phyloP scores from a whole-genome alignment of 2,329 filamentous ascomycete genomes.

The Hypoxylon sp. region DNA sequence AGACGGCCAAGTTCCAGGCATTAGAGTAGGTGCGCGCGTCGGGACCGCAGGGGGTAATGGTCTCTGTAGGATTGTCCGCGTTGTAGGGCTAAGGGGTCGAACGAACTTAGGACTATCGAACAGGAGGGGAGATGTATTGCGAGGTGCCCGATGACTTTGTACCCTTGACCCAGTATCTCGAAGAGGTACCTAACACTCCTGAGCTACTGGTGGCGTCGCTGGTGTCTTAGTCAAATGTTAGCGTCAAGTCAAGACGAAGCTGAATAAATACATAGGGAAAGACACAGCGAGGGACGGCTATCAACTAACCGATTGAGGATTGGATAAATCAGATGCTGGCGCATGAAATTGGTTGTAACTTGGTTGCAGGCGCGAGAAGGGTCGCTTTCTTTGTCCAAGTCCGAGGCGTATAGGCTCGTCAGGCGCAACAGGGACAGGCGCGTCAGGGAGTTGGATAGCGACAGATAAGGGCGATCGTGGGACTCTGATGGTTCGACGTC shows the following conservation, averaged over 20 bases:
- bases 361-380: neutral
- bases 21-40: slow-evolving; percentile 1
- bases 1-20: slow-evolving; percentile 43
- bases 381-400: slow-evolving; percentile 23
- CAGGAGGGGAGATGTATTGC: neutral
- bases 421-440: slow-evolving; percentile 14
- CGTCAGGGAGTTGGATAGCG: slow-evolving; percentile 27
- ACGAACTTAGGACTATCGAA: slow-evolving; percentile 7
- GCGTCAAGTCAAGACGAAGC: slow-evolving; percentile 1
- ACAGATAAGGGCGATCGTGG: slow-evolving; percentile 26
- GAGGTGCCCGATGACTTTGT: neutral
- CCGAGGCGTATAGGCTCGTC: neutral
- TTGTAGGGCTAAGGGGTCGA: slow-evolving; percentile 10
- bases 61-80: slow-evolving; percentile 6
- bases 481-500: slow-evolving; percentile 10
- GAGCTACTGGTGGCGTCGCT: neutral
- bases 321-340: neutral
- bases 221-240: slow-evolving; percentile 19
- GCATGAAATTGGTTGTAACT: neutral
- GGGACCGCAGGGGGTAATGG: neutral
- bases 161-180: slow-evolving; percentile 1
- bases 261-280: neutral
- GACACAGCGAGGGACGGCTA: neutral
- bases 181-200: slow-evolving; percentile 35
- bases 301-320: slow-evolving; percentile 23